These are phyloP conservation scores for Pseudogymnoascus sp. DNA, from an alignment of 2,329 filamentous ascomycete species.

Conservation along the genomic window DNA sequence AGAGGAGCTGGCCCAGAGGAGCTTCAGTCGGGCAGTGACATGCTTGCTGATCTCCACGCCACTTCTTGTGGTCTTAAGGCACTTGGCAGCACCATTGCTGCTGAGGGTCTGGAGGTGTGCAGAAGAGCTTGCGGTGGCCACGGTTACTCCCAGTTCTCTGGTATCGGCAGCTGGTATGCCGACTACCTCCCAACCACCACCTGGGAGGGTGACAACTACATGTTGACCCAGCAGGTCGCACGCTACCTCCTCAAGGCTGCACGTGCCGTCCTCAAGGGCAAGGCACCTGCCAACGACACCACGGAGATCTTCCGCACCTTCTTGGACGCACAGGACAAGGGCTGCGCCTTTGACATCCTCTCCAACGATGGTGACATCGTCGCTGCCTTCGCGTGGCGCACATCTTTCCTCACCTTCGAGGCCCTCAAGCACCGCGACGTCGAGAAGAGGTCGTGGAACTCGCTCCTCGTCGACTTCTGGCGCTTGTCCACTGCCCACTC, in stretches of 20 bases:
- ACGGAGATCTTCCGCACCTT: constrained; percentile 59
- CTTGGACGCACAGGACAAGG: constrained; percentile 58
- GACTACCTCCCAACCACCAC: constrained; percentile 62
- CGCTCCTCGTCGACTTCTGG: constrained; percentile 70
- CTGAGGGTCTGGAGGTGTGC: constrained; percentile 67
- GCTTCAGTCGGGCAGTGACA: constrained; percentile 55
- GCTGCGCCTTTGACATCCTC: constrained; percentile 69
- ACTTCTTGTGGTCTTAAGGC: constrained; percentile 72
- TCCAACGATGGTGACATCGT: constrained; percentile 63
- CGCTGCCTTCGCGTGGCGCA: constrained; percentile 67
- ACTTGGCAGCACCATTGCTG: constrained; percentile 62
- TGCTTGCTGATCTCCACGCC: constrained; percentile 67
- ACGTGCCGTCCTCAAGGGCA: constrained; percentile 58
- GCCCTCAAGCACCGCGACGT: constrained; percentile 66
- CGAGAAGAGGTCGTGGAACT: constrained; percentile 72
- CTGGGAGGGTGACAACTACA: constrained; percentile 77
- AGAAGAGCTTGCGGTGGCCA: constrained; percentile 71
- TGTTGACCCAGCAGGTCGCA: constrained; percentile 73
- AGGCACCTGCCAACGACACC: constrained; percentile 60
- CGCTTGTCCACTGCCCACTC: constrained; percentile 67
- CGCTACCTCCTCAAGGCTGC: constrained; percentile 70
- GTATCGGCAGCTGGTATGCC: constrained; percentile 68
- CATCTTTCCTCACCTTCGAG: constrained; percentile 67
- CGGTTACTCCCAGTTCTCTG: constrained; percentile 67
- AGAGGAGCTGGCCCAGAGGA: constrained; percentile 63